A percentile compares a stretch with the other conserved stretches of the same genome.
phyloP scores from a whole-genome alignment of 2,329 filamentous ascomycete species.

The Hirsutella thompsonii region DNA sequence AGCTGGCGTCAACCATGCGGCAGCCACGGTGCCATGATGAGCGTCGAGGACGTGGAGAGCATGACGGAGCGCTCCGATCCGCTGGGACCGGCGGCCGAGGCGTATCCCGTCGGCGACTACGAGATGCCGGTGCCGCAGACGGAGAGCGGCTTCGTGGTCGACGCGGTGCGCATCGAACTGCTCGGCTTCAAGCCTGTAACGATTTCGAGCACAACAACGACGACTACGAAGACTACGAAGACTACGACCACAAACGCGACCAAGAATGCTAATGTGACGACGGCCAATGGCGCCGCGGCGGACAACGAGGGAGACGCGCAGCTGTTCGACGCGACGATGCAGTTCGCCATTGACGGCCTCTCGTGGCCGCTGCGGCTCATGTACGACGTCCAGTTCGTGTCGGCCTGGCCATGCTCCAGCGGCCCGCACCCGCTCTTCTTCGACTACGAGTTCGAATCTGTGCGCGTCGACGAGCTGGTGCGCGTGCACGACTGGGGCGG shows the following conservation, averaged over 20 bases:
- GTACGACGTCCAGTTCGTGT: constrained; percentile 53
- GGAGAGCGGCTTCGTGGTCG: constrained; percentile 41
- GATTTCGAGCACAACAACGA: constrained; percentile 1
- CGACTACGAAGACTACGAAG: background rate
- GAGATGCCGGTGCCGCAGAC: constrained; percentile 31
- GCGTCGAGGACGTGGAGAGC: constrained; percentile 44
- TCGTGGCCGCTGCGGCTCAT: constrained; percentile 51
- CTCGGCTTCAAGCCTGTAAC: constrained; percentile 41
- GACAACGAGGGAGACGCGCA: background rate
- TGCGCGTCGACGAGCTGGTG: constrained; percentile 52
- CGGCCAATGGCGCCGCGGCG: too few species aligned
- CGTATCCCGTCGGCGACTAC: constrained; percentile 57
- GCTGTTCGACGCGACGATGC: constrained; percentile 45
- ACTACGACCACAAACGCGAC: too few species aligned
- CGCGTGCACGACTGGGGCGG: constrained; percentile 53
- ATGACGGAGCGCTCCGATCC: constrained; percentile 59
- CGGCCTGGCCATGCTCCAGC: constrained; percentile 49
- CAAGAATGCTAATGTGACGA: too few species aligned
- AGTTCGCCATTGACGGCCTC: constrained; percentile 49
- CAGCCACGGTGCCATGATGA: constrained; percentile 27
- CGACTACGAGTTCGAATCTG: constrained; percentile 49
- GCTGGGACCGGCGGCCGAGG: constrained; percentile 47
- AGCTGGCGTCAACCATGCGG: constrained; percentile 27
- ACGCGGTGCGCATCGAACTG: constrained; percentile 58
- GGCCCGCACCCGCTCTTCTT: constrained; percentile 60